Conservation (phyloP, 768 basidiomycete genomes). For the Lactarius tabidus region DNA sequence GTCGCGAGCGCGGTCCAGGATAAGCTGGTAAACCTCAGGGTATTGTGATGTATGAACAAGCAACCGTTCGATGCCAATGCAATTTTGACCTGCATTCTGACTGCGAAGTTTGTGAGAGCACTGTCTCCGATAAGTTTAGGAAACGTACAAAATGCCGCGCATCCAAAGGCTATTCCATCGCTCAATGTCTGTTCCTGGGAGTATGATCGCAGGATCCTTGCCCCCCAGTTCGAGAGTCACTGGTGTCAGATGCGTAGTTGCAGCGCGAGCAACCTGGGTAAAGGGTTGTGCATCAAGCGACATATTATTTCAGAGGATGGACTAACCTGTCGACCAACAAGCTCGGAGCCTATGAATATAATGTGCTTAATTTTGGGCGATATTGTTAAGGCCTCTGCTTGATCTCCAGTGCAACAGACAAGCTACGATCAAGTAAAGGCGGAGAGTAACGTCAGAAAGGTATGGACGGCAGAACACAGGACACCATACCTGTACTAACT, state of each 20-base stretch:
- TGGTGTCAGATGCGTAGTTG: slow-evolving; percentile 83
- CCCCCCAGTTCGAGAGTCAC: slow-evolving; percentile 93
- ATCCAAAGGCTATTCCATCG: slow-evolving; percentile 81
- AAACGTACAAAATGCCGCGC: slow-evolving; percentile 84
- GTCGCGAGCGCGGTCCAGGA: slow-evolving; percentile 59
- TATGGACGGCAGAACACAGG: not conserved
- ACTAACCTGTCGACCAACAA: slow-evolving; percentile 65
- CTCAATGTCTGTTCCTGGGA: slow-evolving; percentile 79
- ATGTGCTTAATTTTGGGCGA: slow-evolving; percentile 86
- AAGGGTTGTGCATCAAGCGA: not conserved
- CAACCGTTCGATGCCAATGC: slow-evolving; percentile 93
- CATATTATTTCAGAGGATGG: slow-evolving; percentile 18
- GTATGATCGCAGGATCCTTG: slow-evolving; percentile 89
- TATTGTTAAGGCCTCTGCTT: slow-evolving; percentile 77
- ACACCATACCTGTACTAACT: slow-evolving; percentile 73
- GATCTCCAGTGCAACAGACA: slow-evolving; percentile 84
- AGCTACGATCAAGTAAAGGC: slow-evolving; percentile 39
- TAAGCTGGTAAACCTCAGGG: slow-evolving; percentile 62
- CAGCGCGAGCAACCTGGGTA: slow-evolving; percentile 71
- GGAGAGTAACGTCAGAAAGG: not conserved
- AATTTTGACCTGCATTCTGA: slow-evolving; percentile 94
- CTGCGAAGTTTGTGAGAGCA: slow-evolving; percentile 36
- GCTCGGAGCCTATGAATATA: slow-evolving; percentile 87
- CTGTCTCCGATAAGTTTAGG: not conserved
- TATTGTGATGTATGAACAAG: slow-evolving; percentile 80